Conservation (phyloP, 2,329 filamentous ascomycete genomes). For the Daldinia sp. region DNA sequence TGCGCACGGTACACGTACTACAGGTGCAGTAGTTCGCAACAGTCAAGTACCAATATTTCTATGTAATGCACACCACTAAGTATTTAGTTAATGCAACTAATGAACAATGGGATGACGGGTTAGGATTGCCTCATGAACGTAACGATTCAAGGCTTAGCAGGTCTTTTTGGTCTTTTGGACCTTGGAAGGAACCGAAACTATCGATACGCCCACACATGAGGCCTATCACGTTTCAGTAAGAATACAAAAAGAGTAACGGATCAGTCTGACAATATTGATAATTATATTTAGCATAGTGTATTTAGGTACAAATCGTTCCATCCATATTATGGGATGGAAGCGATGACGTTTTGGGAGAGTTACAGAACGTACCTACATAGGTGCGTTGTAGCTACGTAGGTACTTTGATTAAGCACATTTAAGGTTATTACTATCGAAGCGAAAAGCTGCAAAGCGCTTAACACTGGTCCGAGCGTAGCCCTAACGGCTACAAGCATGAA, state of each 20-base stretch:
- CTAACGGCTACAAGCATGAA: not conserved
- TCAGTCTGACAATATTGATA: not conserved
- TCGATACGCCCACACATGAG: not conserved
- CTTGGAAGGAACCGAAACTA: not conserved
- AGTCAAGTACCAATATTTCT: too few species aligned
- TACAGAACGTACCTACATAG: not conserved
- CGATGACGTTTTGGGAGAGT: slow-evolving; percentile 14
- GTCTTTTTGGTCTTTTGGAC: not conserved
- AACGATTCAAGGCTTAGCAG: not conserved
- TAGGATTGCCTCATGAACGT: not conserved
- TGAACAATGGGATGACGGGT: not conserved
- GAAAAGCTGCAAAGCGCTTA: not conserved
- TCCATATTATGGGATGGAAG: not conserved
- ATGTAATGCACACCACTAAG: too few species aligned
- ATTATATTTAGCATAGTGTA: not conserved
- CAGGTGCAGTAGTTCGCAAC: not conserved
- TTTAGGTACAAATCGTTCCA: not conserved
- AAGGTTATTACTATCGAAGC: not conserved
- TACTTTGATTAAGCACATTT: not conserved
- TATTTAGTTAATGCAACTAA: too few species aligned
- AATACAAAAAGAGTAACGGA: slow-evolving; percentile 6
- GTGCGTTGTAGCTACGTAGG: too few species aligned
- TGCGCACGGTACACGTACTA: not conserved
- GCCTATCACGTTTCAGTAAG: slow-evolving; percentile 4
- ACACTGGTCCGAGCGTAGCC: not conserved